Conservation (phyloP, 495 filamentous ascomycete species). For the Aspergillus affinis region DNA sequence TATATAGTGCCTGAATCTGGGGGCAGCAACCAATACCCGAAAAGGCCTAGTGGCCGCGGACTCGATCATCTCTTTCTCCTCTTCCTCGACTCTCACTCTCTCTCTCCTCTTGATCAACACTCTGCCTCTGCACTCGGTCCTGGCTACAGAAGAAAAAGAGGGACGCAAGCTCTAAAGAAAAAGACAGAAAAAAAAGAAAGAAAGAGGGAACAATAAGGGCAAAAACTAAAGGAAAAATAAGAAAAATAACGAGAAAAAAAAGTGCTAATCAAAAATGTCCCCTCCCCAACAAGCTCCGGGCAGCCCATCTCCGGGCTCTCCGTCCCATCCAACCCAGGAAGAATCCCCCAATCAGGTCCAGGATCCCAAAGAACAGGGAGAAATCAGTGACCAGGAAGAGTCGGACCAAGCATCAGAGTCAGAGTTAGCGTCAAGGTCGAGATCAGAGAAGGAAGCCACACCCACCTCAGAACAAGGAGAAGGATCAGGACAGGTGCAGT, state of each 20-base stretch:
- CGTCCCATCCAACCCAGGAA: slow-evolving; percentile 4
- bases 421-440: neutral
- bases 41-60: neutral
- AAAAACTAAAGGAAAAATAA: neutral
- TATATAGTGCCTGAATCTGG: neutral
- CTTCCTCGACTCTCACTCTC: neutral
- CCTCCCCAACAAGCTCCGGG: slow-evolving; percentile 8
- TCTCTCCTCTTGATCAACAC: neutral
- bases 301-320: slow-evolving; percentile 8
- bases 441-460: neutral
- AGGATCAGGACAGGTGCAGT: slow-evolving; percentile 16
- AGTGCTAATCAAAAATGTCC: slow-evolving; percentile 15
- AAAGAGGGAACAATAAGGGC: neutral
- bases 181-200: neutral
- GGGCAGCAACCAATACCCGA: neutral
- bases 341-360: slow-evolving; percentile 1
- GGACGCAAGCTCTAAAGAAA: neutral
- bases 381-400: neutral
- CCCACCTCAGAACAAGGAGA: neutral
- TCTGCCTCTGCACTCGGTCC: neutral
- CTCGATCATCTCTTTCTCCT: neutral
- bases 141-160: neutral
- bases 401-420: too few species aligned
- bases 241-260: neutral
- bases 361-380: neutral